Evolutionary conservation across 495 filamentous ascomycete genomes (phyloP).

Genomic region (Xylaria bambusicola): DNA sequence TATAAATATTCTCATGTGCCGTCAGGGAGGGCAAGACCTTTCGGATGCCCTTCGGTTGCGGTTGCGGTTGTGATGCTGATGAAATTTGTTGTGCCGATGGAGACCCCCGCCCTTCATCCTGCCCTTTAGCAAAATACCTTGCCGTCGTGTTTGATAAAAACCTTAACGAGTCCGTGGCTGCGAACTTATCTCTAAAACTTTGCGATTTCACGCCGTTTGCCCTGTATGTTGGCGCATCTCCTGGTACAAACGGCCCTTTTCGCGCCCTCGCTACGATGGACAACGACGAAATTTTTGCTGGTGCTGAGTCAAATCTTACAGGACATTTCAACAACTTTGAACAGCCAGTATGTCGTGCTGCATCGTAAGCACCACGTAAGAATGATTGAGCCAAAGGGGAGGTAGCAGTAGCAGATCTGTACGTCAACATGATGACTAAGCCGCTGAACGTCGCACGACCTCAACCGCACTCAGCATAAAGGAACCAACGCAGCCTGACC

Average conservation of each 20-base stretch:
- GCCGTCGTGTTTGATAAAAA: conserved; percentile 2
- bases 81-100: background rate
- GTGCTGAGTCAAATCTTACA: too few relatives aligned
- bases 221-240: too few relatives aligned
- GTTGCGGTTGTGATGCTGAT: background rate
- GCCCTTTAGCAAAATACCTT: background rate
- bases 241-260: too few relatives aligned
- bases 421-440: conserved; percentile 15
- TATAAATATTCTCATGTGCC: conserved; percentile 91
- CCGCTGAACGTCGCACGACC: background rate
- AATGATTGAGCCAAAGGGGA: background rate
- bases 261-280: background rate
- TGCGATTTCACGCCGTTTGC: too few relatives aligned
- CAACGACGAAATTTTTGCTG: background rate
- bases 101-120: background rate
- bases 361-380: background rate
- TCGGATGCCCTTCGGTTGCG: conserved; percentile 25
- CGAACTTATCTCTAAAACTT: too few relatives aligned
- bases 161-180: background rate
- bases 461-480: too few relatives aligned
- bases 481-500: too few relatives aligned
- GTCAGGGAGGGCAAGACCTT: conserved; percentile 55
- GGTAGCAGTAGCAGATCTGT: background rate
- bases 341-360: too few relatives aligned
- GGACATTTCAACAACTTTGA: too few relatives aligned